Percentiles rank a stretch among this genome's conserved stretches.
phyloP scores from a whole-genome alignment of 176 grass and related monocot genomes.

The Cenchrus americanus region DNA sequence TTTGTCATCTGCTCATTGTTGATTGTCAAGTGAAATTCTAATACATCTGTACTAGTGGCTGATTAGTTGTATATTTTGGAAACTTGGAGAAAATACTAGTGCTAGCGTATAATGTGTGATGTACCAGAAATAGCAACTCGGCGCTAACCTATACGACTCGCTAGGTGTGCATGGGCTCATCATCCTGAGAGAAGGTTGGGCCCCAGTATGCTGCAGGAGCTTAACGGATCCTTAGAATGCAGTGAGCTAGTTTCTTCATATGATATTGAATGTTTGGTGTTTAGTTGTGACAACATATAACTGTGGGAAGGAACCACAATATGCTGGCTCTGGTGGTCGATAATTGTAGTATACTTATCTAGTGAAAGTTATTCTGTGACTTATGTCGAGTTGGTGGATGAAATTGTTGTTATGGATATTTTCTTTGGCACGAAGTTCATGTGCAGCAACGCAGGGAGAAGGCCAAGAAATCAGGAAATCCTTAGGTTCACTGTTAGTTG shows the following conservation, averaged over 20 bases:
- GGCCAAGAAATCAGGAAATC: no score
- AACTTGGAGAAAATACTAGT: neutral
- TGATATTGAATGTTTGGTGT: neutral
- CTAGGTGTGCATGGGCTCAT: neutral
- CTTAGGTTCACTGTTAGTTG: no score
- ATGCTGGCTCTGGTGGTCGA: constrained; percentile 5
- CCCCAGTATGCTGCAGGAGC: neutral
- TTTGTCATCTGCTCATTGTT: neutral
- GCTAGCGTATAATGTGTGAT: neutral
- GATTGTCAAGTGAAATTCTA: neutral
- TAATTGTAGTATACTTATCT: neutral
- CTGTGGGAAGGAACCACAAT: neutral
- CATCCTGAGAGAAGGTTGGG: neutral
- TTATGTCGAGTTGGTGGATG: neutral
- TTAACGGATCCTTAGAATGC: neutral
- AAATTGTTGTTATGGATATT: neutral
- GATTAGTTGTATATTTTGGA: neutral
- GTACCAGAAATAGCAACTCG: neutral
- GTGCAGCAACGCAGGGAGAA: no score
- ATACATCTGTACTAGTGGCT: neutral
- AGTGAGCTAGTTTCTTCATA: neutral
- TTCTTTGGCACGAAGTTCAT: no score
- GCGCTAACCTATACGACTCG: neutral
- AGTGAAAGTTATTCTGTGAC: neutral
- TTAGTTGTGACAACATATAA: neutral